Base-by-base conservation (phyloP, 768 basidiomycete genomes). In the Russula lepida region DNA sequence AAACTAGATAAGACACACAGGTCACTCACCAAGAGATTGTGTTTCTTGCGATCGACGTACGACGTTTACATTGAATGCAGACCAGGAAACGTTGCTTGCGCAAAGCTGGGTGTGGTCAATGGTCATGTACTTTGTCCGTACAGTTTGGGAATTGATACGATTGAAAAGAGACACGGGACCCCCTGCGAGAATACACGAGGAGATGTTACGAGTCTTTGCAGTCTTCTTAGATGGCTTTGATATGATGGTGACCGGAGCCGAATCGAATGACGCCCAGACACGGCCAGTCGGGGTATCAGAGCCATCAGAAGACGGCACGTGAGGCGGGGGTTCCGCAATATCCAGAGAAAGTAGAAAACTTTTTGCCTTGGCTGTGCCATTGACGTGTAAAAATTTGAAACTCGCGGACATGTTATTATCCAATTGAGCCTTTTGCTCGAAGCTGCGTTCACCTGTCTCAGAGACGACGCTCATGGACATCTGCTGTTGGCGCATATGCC, bases 181-280 rank as follows among this genome's bases (percentile, higher is more conserved):
- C 51, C 89, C 88, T 30, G 87, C 88, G 57, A 92, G 81, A 72
- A 97, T 92, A 76, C 92, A 95, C 23, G 86, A 92, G 47, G 86
- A 88, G 70, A 89, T 88, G 77, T 90, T 87, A 76, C 93, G 87
- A 68, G 93, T 93, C 77, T 95, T 95, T 60, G 91, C 91, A 11
- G 92, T 95, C 79, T 94, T 95, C 81, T 95, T 95, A 62, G 92
- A 94, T 35, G 94, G 94, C 73, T 97, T 97, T 69, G 94, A 95
- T 69, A 98, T 94, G 75, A 97, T 93, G 49, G 89, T 87, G 68
- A 98, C 88, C 50, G 92, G 90, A 35, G 89, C 86, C 32, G 93
- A 95, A 72, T 92, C 86, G 76, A 97, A 93, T 33, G 89, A 84
- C 9, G 91, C 92, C 93, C 92, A 95, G 60, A 88, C 73, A 61